phyloP scores from a whole-genome alignment of 2,329 filamentous ascomycete genomes.

The Phialophora macrospora region DNA sequence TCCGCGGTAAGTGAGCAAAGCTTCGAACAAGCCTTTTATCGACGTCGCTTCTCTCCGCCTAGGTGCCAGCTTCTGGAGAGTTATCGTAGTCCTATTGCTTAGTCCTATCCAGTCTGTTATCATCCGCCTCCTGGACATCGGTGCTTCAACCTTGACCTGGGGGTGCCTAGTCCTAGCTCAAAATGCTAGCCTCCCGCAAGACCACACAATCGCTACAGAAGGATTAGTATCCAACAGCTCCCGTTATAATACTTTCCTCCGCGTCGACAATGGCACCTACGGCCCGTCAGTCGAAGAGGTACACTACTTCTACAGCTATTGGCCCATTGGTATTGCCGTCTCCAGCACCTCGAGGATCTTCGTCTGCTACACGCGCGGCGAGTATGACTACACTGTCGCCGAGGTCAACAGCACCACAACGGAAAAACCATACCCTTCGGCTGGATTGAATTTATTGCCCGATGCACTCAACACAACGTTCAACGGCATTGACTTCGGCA shows the following conservation, averaged over 20 bases:
- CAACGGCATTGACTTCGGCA: constrained; percentile 53
- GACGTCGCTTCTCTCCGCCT: neutral
- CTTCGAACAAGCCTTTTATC: neutral
- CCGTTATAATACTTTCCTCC: constrained; percentile 40
- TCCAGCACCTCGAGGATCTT: constrained; percentile 52
- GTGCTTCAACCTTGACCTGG: neutral
- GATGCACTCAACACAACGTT: constrained; percentile 47
- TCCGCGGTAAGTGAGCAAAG: neutral
- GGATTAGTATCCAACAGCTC: constrained; percentile 22
- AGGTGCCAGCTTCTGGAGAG: neutral
- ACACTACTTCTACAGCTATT: constrained; percentile 56
- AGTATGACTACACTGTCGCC: constrained; percentile 55
- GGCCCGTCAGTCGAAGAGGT: constrained; percentile 55
- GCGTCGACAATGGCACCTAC: constrained; percentile 55
- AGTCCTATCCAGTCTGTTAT: neutral
- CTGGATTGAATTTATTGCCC: constrained; percentile 30
- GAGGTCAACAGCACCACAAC: constrained; percentile 55
- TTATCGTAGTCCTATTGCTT: no score
- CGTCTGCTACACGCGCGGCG: constrained; percentile 54
- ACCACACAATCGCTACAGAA: constrained; percentile 26
- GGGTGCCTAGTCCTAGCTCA: neutral
- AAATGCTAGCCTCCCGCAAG: constrained; percentile 25
- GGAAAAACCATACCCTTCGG: constrained; percentile 54
- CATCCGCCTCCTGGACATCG: neutral
- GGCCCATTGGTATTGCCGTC: constrained; percentile 54